phyloP scores from a whole-genome alignment of 2,329 filamentous ascomycete genomes.

The Curvularia sp. region DNA sequence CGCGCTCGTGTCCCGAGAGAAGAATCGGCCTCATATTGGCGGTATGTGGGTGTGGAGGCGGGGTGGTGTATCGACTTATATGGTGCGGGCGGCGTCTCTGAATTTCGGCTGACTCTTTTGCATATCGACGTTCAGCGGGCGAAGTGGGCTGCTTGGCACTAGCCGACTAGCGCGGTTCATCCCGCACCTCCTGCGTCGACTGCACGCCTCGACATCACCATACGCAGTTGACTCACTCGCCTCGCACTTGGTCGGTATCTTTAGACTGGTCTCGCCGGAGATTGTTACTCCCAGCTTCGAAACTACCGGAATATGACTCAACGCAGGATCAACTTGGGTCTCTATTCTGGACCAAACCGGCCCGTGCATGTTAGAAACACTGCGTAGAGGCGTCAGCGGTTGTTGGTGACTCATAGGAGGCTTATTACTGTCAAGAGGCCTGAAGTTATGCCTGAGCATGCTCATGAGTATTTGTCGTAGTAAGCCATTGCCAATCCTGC shows the following conservation, averaged over 20 bases:
- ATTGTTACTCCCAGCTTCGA: background rate
- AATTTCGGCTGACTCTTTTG: constrained; percentile 42
- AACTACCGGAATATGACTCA: background rate
- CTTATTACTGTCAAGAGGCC: background rate
- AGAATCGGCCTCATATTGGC: constrained; percentile 89
- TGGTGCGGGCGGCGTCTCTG: constrained; percentile 30
- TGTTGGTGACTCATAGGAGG: constrained; percentile 1
- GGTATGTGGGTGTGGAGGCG: constrained; percentile 26
- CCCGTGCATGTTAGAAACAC: background rate
- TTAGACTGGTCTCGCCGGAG: background rate
- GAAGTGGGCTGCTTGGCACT: constrained; percentile 38
- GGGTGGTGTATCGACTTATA: constrained; percentile 27
- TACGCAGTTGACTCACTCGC: background rate
- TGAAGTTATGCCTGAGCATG: background rate
- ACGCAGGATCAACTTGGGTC: background rate
- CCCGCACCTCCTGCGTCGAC: constrained; percentile 17
- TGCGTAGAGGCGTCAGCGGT: background rate
- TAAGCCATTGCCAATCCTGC: no score
- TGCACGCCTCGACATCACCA: constrained; percentile 3
- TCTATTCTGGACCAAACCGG: background rate
- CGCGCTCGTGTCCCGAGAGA: constrained; percentile 94
- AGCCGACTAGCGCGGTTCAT: constrained; percentile 28
- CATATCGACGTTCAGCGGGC: constrained; percentile 39
- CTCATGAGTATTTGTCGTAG: background rate
- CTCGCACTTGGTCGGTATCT: background rate